Evolutionary conservation across 768 basidiomycete species (phyloP), one percentile per base, ranked within the genome.

Genomic region (Leucosporidium creatinivorum): DNA sequence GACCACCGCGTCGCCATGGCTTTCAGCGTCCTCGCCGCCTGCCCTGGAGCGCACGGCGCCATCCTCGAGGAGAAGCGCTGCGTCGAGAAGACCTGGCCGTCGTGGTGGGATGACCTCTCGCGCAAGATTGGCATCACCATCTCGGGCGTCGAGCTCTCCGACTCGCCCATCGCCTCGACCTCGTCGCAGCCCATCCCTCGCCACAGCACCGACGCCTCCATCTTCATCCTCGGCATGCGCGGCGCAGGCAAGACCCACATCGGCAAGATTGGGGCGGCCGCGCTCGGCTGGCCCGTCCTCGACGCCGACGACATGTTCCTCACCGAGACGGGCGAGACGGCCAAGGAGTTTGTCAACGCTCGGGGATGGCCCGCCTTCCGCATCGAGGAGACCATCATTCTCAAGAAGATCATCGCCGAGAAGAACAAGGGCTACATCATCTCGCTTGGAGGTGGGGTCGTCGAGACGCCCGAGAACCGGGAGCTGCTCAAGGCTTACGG

Each of bases 1-100:
- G 96, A 98, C 69, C 96, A 99, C 77, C 89, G 96, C 54, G 94
- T 99, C 12, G 94, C 93, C 13, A 98, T 99, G 96, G 91, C 93
- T 0, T 98, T 97, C 81, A 87, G 89, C 69, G 92, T 97, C 39
- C 81, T 98, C 50, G 86, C 87, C 25, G 83, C 87, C 6, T 83
- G 91, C 5, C 69, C 73, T 1, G 72, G 73, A n/a, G 74, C 70
- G 3, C 65, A 67, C 58, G 72, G 73, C 19, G 74, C 73, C 26
- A 89, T 89, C 3, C 82, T 98, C 33, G 93, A 97, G 76, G 94
- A 98, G 81, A 94, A 94, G 79, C 83, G 93, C 62, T 97, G 96
- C 75, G 96, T 99, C 39, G 94, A 94, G 79, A 99, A 99, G 84
- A 99, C 94, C 0, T 99, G 94, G 94, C 96, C 96, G 0, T 93